These are phyloP conservation scores for Phytophthora pluvialis DNA, from an alignment of 352 stramenopile species.

Conservation along the genomic window DNA sequence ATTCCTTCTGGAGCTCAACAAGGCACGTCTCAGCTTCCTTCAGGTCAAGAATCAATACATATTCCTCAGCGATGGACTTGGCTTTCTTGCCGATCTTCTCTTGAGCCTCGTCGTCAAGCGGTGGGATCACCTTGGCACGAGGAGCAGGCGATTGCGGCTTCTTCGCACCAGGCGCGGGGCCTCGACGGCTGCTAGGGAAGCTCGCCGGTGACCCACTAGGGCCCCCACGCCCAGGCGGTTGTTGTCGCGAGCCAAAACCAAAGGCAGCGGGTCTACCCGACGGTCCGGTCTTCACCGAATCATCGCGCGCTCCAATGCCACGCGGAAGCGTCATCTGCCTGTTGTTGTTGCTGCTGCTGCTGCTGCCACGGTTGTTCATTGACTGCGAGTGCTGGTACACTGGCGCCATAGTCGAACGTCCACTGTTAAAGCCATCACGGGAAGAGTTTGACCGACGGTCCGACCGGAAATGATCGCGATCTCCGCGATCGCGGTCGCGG, in stretches of 20 bases:
- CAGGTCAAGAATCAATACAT: constrained; percentile 75
- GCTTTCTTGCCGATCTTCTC: constrained; percentile 80
- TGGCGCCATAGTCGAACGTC: constrained; percentile 59
- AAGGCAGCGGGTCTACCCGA: constrained; percentile 63
- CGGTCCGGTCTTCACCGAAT: constrained; percentile 66
- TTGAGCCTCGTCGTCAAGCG: constrained; percentile 64
- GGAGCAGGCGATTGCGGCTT: constrained; percentile 44
- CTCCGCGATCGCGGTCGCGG: constrained; percentile 29
- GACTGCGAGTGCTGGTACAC: constrained; percentile 63
- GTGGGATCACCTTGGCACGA: constrained; percentile 36
- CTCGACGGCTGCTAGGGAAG: constrained; percentile 31
- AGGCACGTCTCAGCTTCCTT: constrained; percentile 73
- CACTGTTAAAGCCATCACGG: constrained; percentile 60
- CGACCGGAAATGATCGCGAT: constrained; percentile 45
- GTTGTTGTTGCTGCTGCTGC: constrained; percentile 45
- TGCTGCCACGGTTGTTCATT: constrained; percentile 49
- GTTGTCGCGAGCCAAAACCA: constrained; percentile 31
- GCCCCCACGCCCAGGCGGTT: constrained; percentile 15
- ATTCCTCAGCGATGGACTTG: constrained; percentile 82
- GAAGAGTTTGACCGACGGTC: constrained; percentile 62
- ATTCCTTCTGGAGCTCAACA: constrained; percentile 68
- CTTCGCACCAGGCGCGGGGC: constrained; percentile 26
- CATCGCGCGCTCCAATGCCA: constrained; percentile 56
- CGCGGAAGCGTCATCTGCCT: constrained; percentile 54
- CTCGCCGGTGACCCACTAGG: constrained; percentile 44